A percentile compares a stretch with the other conserved stretches of the same genome.
Evolutionary conservation across 306 rosid species (phyloP).

Genomic region (Mucuna pruriens): DNA sequence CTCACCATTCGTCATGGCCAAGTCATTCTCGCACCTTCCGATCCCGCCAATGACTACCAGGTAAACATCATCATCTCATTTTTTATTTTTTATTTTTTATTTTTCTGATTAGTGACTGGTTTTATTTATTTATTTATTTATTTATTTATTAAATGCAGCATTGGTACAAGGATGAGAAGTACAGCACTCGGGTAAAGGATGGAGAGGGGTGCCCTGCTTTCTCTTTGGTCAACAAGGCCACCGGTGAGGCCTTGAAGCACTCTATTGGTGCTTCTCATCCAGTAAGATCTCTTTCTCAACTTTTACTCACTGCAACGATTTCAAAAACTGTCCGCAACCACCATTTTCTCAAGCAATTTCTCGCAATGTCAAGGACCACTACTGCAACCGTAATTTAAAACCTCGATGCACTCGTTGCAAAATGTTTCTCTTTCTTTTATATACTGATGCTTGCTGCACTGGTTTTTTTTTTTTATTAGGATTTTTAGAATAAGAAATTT

Average conservation of each 20-base stretch:
- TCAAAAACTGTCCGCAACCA: no score
- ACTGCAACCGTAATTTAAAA: no score
- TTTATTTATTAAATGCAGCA: slow-evolving; percentile 50
- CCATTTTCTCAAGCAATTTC: no score
- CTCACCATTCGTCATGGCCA: slow-evolving; percentile 61
- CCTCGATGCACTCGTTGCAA: no score
- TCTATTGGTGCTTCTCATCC: slow-evolving; percentile 73
- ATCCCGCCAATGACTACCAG: slow-evolving; percentile 61
- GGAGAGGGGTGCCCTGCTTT: slow-evolving; percentile 75
- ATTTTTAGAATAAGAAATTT: not conserved
- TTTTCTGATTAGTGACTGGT: not conserved
- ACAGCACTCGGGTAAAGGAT: slow-evolving; percentile 84
- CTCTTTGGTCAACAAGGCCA: slow-evolving; percentile 76
- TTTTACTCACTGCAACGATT: no score
- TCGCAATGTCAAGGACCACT: no score
- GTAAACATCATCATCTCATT: slow-evolving; percentile 8
- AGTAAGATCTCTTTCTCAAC: slow-evolving; percentile 44
- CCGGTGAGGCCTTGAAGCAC: slow-evolving; percentile 84
- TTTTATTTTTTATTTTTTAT: not conserved
- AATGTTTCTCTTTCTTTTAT: not conserved
- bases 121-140: not conserved
- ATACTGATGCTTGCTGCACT: not conserved
- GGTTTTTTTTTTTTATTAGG: not conserved
- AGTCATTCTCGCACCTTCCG: slow-evolving; percentile 60
- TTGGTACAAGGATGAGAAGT: slow-evolving; percentile 91